Conservation (phyloP, 768 basidiomycete species). For the Suillus discolor region DNA sequence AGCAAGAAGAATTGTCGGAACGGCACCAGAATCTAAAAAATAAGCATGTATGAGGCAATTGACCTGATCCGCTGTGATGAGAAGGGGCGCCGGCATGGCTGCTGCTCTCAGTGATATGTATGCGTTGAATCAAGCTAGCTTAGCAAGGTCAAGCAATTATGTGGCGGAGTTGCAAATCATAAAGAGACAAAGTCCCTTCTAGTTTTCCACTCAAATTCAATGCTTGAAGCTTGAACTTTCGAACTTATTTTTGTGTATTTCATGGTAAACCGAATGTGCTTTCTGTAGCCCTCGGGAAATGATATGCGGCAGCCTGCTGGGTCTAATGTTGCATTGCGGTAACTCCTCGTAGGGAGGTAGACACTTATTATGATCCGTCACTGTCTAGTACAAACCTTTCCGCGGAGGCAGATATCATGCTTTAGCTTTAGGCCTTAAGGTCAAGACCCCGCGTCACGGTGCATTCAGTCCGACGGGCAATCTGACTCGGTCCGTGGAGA, state of each 20-base stretch:
- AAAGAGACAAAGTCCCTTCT: neutral
- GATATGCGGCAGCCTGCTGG: neutral
- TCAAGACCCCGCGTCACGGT: neutral
- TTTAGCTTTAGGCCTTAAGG: no score
- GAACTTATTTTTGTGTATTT: neutral
- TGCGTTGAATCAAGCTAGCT: neutral
- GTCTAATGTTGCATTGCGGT: neutral
- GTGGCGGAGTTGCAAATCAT: constrained; percentile 3
- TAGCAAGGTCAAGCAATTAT: neutral
- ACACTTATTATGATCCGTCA: neutral
- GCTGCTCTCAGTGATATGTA: neutral
- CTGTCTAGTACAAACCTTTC: neutral
- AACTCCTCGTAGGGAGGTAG: neutral
- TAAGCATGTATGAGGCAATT: constrained; percentile 87
- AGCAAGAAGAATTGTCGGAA: neutral
- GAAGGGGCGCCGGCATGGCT: constrained; percentile 48
- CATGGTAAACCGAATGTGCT: neutral
- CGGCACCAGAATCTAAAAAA: constrained; percentile 75
- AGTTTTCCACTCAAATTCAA: neutral
- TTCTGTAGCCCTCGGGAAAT: neutral
- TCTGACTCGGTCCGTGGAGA: neutral
- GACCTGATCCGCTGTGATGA: constrained; percentile 79
- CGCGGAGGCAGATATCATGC: neutral
- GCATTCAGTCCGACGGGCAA: neutral
- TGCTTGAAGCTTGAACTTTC: neutral